Evolutionary conservation across 140 eudicot genomes (phyloP).

Genomic region (Stevia rebaudiana): DNA sequence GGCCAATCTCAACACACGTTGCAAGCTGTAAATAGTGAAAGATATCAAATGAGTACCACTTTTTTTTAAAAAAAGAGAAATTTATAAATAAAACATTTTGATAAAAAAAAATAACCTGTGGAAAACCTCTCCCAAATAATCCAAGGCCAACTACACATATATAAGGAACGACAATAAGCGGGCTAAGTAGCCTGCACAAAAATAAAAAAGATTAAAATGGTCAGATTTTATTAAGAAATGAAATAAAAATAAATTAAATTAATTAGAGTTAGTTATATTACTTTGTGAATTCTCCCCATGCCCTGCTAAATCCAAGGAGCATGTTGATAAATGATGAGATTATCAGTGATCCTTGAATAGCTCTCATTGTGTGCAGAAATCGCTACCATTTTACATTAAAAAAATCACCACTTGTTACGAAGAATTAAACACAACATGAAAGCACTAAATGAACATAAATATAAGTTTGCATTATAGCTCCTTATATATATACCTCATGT

Average conservation of each 20-base stretch:
- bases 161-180: slow-evolving; percentile 62
- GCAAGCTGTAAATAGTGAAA: slow-evolving; percentile 47
- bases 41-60: background rate
- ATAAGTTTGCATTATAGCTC: background rate
- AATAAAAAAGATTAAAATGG: background rate
- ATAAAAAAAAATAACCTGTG: slow-evolving; percentile 41
- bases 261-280: slow-evolving; percentile 24
- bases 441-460: slow-evolving; percentile 8
- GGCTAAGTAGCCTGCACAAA: slow-evolving; percentile 62
- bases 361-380: slow-evolving; percentile 78
- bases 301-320: slow-evolving; percentile 67
- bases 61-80: background rate
- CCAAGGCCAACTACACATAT: slow-evolving; percentile 85
- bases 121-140: slow-evolving; percentile 76
- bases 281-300: slow-evolving; percentile 86
- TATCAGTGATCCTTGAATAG: slow-evolving; percentile 85
- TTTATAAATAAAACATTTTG: background rate
- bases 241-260: background rate
- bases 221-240: background rate
- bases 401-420: slow-evolving; percentile 9
- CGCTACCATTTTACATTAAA: slow-evolving; percentile 37
- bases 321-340: slow-evolving; percentile 77
- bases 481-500: slow-evolving; percentile 52
- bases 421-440: background rate
- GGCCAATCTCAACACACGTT: slow-evolving; percentile 76